Percentiles rank a stretch among this genome's conserved stretches.
phyloP scores from a whole-genome alignment of 306 rosid genomes.

The Rosa multiflora region DNA sequence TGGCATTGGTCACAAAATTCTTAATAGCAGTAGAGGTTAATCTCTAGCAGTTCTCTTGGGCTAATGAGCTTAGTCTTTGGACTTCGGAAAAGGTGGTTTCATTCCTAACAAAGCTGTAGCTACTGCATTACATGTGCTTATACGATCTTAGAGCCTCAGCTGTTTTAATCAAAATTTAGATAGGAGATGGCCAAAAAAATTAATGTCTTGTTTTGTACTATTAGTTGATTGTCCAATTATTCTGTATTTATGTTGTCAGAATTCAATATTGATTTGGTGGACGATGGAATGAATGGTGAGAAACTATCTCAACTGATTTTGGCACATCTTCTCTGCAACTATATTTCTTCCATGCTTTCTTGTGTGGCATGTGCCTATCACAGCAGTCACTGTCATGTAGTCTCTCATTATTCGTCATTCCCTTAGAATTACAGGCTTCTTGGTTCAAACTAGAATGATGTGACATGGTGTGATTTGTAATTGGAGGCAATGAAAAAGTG shows the following conservation, averaged over 20 bases:
- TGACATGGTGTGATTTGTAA: conserved; percentile 40
- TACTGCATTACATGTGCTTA: background rate
- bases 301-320: conserved; percentile 20
- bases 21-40: background rate
- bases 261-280: background rate
- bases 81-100: background rate
- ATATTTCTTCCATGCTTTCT: conserved; percentile 8
- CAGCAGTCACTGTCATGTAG: conserved; percentile 34
- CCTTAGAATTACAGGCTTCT: conserved; percentile 32
- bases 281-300: conserved; percentile 18
- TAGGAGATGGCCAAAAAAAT: conserved; percentile 5
- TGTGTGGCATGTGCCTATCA: conserved; percentile 28
- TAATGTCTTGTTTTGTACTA: background rate
- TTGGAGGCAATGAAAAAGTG: conserved; percentile 36
- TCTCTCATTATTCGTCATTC: conserved; percentile 24
- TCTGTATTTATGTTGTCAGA: conserved; percentile 1
- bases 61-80: background rate
- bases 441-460: conserved; percentile 29
- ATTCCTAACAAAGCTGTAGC: background rate
- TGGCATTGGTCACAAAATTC: too few relatives aligned
- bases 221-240: conserved; percentile 4
- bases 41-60: background rate
- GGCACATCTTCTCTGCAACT: conserved; percentile 25
- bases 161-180: background rate
- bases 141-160: background rate